phyloP scores from a whole-genome alignment of 495 filamentous ascomycete species.

The Daldinia childiae region DNA sequence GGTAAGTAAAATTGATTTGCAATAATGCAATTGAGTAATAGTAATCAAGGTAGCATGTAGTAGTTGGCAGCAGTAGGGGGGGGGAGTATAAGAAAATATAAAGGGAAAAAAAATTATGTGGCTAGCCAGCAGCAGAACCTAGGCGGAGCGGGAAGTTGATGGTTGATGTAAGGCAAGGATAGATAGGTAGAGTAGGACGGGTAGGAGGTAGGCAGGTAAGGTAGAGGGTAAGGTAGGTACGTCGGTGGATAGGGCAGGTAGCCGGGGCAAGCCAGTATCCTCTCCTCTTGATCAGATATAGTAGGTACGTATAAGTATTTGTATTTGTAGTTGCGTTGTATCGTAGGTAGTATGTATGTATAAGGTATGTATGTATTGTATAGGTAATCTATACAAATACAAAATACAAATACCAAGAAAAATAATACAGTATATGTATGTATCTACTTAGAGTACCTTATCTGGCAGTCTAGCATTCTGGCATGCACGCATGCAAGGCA shows the following conservation, averaged over 20 bases:
- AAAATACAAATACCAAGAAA: background rate
- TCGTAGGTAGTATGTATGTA: background rate
- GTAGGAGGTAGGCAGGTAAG: constrained; percentile 24
- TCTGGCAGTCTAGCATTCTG: background rate
- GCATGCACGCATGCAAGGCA: constrained; percentile 36
- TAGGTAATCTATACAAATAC: background rate
- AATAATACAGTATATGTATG: constrained; percentile 13
- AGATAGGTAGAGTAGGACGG: constrained; percentile 35
- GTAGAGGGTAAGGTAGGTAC: constrained; percentile 20
- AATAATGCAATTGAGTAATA: constrained; percentile 31
- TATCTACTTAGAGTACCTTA: constrained; percentile 28
- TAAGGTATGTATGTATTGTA: background rate
- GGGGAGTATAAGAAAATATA: constrained; percentile 36
- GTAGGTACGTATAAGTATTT: constrained; percentile 3
- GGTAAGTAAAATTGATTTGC: constrained; percentile 14
- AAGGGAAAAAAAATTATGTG: constrained; percentile 31
- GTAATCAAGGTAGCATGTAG: constrained; percentile 40
- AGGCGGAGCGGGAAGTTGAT: constrained; percentile 45
- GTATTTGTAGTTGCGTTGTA: constrained; percentile 8
- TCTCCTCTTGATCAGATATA: constrained; percentile 15
- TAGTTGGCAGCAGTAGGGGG: constrained; percentile 16
- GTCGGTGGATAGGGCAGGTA: constrained; percentile 27
- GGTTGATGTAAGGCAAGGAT: constrained; percentile 42
- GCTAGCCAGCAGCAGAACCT: constrained; percentile 39
- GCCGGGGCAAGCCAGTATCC: constrained; percentile 2